Evolutionary conservation across 192 early-diverging fungal genomes (phyloP), one percentile per base, ranked within the genome.

Genomic region (Jimgerdemannia lactiflua): DNA sequence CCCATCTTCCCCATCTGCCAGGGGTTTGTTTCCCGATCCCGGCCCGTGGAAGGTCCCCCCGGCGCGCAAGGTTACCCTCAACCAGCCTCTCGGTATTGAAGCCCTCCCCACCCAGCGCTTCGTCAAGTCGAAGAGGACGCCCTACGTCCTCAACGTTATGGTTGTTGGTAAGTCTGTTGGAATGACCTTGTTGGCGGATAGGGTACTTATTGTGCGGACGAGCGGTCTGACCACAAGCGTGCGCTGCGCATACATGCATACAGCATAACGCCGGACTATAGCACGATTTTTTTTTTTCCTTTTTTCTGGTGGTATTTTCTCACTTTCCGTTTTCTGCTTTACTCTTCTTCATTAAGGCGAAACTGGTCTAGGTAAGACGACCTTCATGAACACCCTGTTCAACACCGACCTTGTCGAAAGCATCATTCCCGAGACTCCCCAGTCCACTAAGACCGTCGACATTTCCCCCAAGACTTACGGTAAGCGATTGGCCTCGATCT

Each of bases 321-420:
- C 39, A 65, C 44, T n/a, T 54, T 65, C 69, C 18, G n/a, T 39
- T 79, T 66, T 18, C 72, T 64, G n/a, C 29, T 29, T 29, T 29
- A 29, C 29, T 29, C 29, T 1, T 29, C 29, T 29, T 29, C 29
- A 29, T 29, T 59, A 79, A 96, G 94, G 97, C 75, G 96, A 97
- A 80, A 98, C 95, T 72, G 98, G 98, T 71, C 87, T 95, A n/a
- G 98, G 98, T 74, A 99, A 99, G 88, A 96, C 98, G 39, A 99
- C 98, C 17, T 99, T 96, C 79, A 93, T 99, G 91, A 98, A 99
- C 89, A 99, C 98, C 7, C 89, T 99, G 69, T 96, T 99, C 86
- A 93, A 96, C 71, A 94, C 97, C 20, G 93, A 97, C 74, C 86
- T 98, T 68, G 88, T 93, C 69, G 95, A 97, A 74, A 92, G 93